Evolutionary conservation across 805 yeast species (phyloP).

Genomic region (Saccharomycopsis sp.): DNA sequence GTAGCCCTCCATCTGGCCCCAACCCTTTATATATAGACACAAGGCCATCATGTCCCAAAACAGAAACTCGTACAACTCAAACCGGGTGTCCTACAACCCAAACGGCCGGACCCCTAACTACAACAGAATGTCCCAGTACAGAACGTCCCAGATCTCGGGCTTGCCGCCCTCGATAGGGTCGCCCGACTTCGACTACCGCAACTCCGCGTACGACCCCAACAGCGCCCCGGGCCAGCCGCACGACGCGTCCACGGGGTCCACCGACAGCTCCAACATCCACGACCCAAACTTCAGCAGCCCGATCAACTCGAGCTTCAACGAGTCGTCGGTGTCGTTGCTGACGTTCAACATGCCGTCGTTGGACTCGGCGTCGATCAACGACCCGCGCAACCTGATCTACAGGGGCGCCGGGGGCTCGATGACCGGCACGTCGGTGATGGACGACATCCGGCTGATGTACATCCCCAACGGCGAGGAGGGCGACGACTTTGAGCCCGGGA

Average conservation of each 20-base stretch:
- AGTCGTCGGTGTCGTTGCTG: constrained; percentile 18
- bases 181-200: constrained; percentile 1
- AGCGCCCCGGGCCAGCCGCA: constrained; percentile 5
- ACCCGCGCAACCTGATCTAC: constrained; percentile 18
- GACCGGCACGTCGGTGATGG: constrained; percentile 20
- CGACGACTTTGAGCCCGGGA: constrained; percentile 19
- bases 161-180: constrained; percentile 2
- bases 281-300: constrained; percentile 20
- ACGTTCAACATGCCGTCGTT: constrained; percentile 22
- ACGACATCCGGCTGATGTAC: constrained; percentile 20
- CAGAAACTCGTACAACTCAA: background rate
- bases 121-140: constrained; percentile 1
- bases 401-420: constrained; percentile 21
- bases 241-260: constrained; percentile 10
- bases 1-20: too few species aligned
- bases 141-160: background rate
- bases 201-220: constrained; percentile 10
- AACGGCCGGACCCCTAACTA: background rate
- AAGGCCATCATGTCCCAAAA: background rate
- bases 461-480: constrained; percentile 19
- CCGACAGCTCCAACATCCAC: constrained; percentile 14
- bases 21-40: too few species aligned
- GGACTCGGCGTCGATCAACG: constrained; percentile 19
- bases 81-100: background rate
- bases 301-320: constrained; percentile 21